Percentiles rank a stretch among this genome's conserved stretches.
Evolutionary conservation across 164 flowering plant genomes (phyloP).

Genomic region (Vitis riparia): DNA sequence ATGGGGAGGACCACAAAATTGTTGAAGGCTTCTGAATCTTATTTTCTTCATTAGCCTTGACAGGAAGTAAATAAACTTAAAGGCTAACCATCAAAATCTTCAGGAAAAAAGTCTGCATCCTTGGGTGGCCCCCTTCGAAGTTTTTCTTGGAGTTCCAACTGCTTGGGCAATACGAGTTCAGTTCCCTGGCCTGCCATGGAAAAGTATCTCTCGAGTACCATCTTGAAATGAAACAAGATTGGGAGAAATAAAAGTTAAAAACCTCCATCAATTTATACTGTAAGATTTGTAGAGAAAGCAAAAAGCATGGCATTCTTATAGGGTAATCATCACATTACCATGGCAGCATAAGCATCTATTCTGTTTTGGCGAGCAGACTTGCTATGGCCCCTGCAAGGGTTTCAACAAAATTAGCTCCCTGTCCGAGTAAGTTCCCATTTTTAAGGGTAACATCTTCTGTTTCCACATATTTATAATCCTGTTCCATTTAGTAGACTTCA

Average conservation of each 20-base stretch:
- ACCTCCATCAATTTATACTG: neutral
- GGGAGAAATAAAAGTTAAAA: neutral
- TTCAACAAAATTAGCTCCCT: neutral
- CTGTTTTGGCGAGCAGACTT: slow-evolving; percentile 41
- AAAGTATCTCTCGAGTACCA: slow-evolving; percentile 81
- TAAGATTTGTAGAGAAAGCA: neutral
- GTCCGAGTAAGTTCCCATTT: neutral
- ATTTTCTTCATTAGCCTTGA: too few species aligned
- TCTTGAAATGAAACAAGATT: slow-evolving; percentile 29
- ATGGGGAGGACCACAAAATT: too few species aligned
- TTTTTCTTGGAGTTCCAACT: slow-evolving; percentile 56
- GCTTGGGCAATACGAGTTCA: slow-evolving; percentile 75
- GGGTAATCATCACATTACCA: slow-evolving; percentile 36
- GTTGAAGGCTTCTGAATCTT: too few species aligned
- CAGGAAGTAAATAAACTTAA: too few species aligned
- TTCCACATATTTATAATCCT: too few species aligned
- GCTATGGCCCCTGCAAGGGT: slow-evolving; percentile 44
- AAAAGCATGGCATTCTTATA: neutral
- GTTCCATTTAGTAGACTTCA: too few species aligned
- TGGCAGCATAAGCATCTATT: slow-evolving; percentile 77
- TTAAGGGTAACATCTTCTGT: too few species aligned
- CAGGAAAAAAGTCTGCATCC: slow-evolving; percentile 48
- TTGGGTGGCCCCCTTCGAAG: slow-evolving; percentile 44
- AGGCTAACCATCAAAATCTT: neutral
- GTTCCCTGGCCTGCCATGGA: slow-evolving; percentile 49